Base-by-base conservation (phyloP, 2,329 filamentous ascomycete genomes). In the Arthrocladium fulminans region DNA sequence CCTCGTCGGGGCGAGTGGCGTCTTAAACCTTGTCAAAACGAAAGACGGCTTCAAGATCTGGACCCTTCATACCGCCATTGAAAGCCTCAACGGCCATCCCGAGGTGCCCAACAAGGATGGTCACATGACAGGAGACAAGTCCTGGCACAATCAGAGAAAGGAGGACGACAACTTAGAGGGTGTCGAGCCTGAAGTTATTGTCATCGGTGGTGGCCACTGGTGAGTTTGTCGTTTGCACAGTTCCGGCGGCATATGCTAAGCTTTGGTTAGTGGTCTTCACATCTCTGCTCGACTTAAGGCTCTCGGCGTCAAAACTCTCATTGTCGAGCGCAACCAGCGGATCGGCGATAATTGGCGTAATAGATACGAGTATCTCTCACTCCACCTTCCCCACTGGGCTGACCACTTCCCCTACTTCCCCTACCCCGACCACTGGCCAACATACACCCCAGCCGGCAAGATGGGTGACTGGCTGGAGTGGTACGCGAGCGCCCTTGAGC, bases 141-240 rank as follows among this genome's bases (percentile, higher is more conserved):
- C 58, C 50, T 65, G 63, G 63, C 59, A 64, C 37, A 57, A 51
- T n/a, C 61, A 65, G 48, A 57, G 62, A n/a, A n/a, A n/a, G n/a
- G n/a, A n/a, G 40, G 50, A 54, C 9, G 24, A 53, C 30, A 56
- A 58, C 13, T 47, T 61, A 5, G 57, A 63, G 32, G 53, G 52
- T 15, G 59, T 49, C 34, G 43, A 58, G 24, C 59, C 58, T 1
- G 57, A 60, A 39, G 49, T 61, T 3, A 45, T 61, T 22, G 57
- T 60, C 29, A 55, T 52, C 8, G 59, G 59, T 48, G 59, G 56
- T 47, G 59, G 59, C 12, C 59, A 61, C 46, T 59, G n/a, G n/a
- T n/a, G n/a, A n/a, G n/a, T n/a, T n/a, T n/a, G n/a, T n/a, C n/a
- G n/a, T n/a, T n/a, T n/a, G n/a, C n/a, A n/a, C n/a, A n/a, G n/a